These are phyloP conservation scores for Mycena rosella DNA, from an alignment of 768 basidiomycete species.

Conservation along the genomic window DNA sequence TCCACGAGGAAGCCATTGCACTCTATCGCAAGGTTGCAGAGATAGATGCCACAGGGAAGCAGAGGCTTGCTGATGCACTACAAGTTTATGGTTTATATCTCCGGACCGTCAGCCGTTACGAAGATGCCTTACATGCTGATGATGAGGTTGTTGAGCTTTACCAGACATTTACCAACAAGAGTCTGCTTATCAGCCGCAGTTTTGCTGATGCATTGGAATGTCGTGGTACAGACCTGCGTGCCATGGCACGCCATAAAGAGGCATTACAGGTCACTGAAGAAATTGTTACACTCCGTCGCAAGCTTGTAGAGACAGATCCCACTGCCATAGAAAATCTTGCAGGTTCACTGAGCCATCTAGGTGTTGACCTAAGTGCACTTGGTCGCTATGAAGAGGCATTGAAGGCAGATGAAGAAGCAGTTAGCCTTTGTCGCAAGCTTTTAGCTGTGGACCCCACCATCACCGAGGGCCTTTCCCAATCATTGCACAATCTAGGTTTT, in stretches of 20 bases:
- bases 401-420: neutral
- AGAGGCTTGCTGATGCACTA: too few relatives aligned
- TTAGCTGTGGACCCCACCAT: neutral
- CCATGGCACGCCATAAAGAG: neutral
- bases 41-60: too few relatives aligned
- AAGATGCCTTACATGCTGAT: neutral
- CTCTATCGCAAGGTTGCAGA: too few relatives aligned
- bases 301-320: too few relatives aligned
- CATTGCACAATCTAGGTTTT: neutral
- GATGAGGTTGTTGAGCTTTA: neutral
- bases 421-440: neutral
- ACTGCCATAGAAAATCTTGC: neutral
- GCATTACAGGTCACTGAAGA: neutral
- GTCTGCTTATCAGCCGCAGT: neutral
- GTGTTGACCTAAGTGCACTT: neutral
- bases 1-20: too few relatives aligned
- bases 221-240: neutral
- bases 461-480: neutral
- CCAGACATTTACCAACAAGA: neutral
- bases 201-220: neutral
- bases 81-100: too few relatives aligned
- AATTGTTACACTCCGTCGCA: too few relatives aligned
- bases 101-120: too few relatives aligned
- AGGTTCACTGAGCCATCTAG: neutral
- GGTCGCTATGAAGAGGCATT: neutral